These are phyloP conservation scores for Microcyclospora tardicrescens DNA, from an alignment of 2,329 filamentous ascomycete genomes.

Conservation along the genomic window DNA sequence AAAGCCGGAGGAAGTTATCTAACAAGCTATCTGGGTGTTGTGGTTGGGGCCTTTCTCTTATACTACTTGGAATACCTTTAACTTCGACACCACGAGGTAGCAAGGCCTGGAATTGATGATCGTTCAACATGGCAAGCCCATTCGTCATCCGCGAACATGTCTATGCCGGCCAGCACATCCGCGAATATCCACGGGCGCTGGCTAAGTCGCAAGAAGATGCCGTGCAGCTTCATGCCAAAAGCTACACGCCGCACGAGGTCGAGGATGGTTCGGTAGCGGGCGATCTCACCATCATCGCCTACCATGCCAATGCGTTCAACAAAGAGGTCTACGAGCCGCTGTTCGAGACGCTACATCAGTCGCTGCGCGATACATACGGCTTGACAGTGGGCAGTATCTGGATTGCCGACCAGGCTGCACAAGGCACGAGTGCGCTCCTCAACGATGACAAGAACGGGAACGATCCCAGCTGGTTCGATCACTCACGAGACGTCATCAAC, in stretches of 20 bases:
- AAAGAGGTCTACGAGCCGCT: constrained; percentile 17
- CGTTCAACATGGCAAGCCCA: too few relatives aligned
- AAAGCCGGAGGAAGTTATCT: too few relatives aligned
- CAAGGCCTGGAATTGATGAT: too few relatives aligned
- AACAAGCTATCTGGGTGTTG: too few relatives aligned
- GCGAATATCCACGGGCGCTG: constrained; percentile 5
- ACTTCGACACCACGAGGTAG: too few relatives aligned
- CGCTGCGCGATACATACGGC: background rate
- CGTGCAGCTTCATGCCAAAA: background rate
- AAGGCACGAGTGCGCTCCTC: constrained; percentile 34
- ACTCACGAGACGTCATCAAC: constrained; percentile 65
- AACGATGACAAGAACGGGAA: constrained; percentile 63
- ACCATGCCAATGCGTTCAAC: constrained; percentile 12
- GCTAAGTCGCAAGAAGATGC: constrained; percentile 4
- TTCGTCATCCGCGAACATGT: constrained; percentile 30
- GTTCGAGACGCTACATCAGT: constrained; percentile 1
- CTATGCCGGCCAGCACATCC: constrained; percentile 7
- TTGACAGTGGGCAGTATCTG: constrained; percentile 3
- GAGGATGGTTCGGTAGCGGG: constrained; percentile 1
- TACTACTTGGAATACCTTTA: too few relatives aligned
- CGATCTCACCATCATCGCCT: constrained; percentile 16
- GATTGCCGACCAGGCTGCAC: constrained; percentile 2
- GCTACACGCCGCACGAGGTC: too few relatives aligned
- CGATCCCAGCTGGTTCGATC: constrained; percentile 57
- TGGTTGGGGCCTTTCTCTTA: too few relatives aligned